Conservation (phyloP, 495 filamentous ascomycete species). For the Geopyxis carbonaria region DNA sequence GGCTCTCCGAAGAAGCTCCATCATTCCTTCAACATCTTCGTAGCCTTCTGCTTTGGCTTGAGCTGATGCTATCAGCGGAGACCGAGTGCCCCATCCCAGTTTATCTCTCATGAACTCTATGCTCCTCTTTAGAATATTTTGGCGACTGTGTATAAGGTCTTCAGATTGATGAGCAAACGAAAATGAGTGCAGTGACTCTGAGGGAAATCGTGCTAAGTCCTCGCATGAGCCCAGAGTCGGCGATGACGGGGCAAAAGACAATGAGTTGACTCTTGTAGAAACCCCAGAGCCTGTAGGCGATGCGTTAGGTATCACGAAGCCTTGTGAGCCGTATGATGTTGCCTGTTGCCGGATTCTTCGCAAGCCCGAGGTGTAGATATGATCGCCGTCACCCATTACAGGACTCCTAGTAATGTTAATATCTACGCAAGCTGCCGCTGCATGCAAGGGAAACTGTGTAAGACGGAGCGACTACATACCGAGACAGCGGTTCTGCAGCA, state of each 20-base stretch:
- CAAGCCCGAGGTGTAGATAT: slow-evolving; percentile 47
- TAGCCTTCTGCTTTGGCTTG: slow-evolving; percentile 72
- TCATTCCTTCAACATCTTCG: slow-evolving; percentile 73
- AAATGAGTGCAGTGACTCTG: slow-evolving; percentile 94
- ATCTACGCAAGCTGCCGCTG: neutral
- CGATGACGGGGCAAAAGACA: slow-evolving; percentile 44
- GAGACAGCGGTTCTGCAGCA: slow-evolving; percentile 17
- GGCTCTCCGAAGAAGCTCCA: slow-evolving; percentile 67
- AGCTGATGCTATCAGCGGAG: slow-evolving; percentile 45
- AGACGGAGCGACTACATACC: slow-evolving; percentile 11
- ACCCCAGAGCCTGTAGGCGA: slow-evolving; percentile 43
- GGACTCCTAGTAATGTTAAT: slow-evolving; percentile 13
- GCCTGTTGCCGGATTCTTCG: slow-evolving; percentile 79
- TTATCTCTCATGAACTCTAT: slow-evolving; percentile 96
- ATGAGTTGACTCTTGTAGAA: slow-evolving; percentile 31
- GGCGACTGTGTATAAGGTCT: slow-evolving; percentile 72
- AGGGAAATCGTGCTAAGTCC: slow-evolving; percentile 80
- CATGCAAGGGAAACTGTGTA: neutral
- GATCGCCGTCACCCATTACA: slow-evolving; percentile 28
- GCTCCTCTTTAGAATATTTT: slow-evolving; percentile 82
- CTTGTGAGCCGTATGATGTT: slow-evolving; percentile 43
- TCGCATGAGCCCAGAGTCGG: slow-evolving; percentile 56
- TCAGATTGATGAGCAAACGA: slow-evolving; percentile 95
- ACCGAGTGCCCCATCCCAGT: slow-evolving; percentile 58
- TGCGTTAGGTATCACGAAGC: slow-evolving; percentile 41